Evolutionary conservation across 176 grass and related monocot species (phyloP).

Genomic region (Cocos nucifera): DNA sequence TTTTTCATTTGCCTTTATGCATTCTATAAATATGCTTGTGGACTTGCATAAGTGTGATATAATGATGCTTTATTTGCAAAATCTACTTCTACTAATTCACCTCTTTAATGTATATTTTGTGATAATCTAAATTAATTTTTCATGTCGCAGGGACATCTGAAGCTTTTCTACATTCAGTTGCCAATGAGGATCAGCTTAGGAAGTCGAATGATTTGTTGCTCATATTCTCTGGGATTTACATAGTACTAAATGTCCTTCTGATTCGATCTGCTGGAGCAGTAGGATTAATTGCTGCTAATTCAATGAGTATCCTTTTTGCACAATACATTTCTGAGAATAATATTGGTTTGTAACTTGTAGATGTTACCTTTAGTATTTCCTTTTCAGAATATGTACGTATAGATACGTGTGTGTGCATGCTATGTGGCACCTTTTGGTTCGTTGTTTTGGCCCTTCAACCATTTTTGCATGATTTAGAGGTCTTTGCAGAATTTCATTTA

Average conservation of each 20-base stretch:
- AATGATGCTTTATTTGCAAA: no score
- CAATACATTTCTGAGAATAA: not conserved
- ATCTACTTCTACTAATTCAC: no score
- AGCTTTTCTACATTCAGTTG: conserved; percentile 91
- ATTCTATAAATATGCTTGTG: no score
- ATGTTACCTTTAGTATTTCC: not conserved
- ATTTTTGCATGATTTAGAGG: no score
- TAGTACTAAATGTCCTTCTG: conserved; percentile 57
- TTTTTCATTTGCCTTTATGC: no score
- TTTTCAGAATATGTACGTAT: conserved; percentile 8
- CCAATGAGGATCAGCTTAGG: conserved; percentile 80
- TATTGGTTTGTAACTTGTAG: not conserved
- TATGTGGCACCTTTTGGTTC: not conserved
- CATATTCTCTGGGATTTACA: conserved; percentile 81
- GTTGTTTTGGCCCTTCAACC: no score
- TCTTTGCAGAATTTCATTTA: no score
- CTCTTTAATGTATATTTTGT: no score
- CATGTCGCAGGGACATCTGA: conserved; percentile 59
- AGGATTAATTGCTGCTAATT: conserved; percentile 91
- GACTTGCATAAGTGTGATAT: no score
- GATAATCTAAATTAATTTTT: no score
- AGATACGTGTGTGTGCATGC: not conserved
- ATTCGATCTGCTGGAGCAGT: conserved; percentile 72
- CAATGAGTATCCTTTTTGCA: conserved; percentile 71
- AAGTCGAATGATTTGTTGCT: conserved; percentile 80